Evolutionary conservation across 2,329 filamentous ascomycete species (phyloP), one percentile per base, ranked within the genome.

Genomic region (Tolypocladium album): DNA sequence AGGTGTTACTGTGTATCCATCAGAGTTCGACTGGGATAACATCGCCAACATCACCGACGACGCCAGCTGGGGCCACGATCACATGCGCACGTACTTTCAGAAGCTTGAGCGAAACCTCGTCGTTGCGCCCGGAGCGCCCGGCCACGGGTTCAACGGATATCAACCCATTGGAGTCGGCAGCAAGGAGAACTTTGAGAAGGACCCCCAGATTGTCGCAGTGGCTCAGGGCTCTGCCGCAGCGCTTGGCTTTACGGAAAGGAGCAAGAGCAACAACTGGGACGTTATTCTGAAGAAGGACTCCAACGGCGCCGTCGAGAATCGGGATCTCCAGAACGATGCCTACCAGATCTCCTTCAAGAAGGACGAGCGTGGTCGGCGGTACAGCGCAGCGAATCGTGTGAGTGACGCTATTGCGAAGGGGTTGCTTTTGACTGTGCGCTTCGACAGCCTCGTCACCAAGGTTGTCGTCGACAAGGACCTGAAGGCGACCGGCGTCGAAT

Each of bases 91-190:
- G 5, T 73, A 78, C 61, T 79, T 79, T 53, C 60, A 69, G 58
- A 69, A 70, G 36, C 63, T 80, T 7, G 78, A 81, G 65, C 70
- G 72, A 39, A 76, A 76, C 64, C 71, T 74, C 58, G 78, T 79
- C 59, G 65, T 77, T 0, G 68, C 74, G 0, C 66, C 67, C 17
- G 71, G 70, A 11, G 71, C 72, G 2, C 47, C 71, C 0, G 76
- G 76, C 0, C 77, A 79, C 56, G 77, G 77, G 4, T 78, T 74
- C 60, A 64, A 70, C 36, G 77, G 76, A 13, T 78, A 70, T 67
- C 66, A 79, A 2, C 63, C 65, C 0, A 50, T 64, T 24, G 40
- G 56, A 4, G 40, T 57, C 11, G 56, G 56, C 4, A 31, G 43
- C 40, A 57, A 63, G 64, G 40, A 66, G 0, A 60, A 61, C 59